Conservation (phyloP, 192 early-diverging fungal genomes). For the Paraglomus brasilianum region DNA sequence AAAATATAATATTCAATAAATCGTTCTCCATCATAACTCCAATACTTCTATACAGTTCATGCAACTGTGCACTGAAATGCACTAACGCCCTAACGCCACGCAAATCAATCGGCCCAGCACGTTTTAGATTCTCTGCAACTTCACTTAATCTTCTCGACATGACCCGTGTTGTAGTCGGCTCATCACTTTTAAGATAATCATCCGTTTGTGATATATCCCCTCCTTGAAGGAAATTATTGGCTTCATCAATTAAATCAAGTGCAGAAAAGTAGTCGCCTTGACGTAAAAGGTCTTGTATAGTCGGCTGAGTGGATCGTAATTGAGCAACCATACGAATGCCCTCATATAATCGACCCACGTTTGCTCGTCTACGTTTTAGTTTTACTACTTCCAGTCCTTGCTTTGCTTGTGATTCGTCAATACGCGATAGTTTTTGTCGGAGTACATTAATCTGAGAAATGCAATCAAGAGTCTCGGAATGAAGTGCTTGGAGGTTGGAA, state of each 20-base stretch:
- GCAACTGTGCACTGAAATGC: constrained; percentile 61
- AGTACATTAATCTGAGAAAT: constrained; percentile 84
- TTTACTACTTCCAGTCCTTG: constrained; percentile 84
- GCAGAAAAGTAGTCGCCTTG: constrained; percentile 88
- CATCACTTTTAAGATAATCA: constrained; percentile 37
- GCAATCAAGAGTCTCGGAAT: constrained; percentile 88
- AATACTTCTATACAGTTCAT: constrained; percentile 63
- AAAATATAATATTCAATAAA: constrained; percentile 60
- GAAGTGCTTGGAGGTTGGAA: constrained; percentile 87
- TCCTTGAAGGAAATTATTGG: constrained; percentile 57
- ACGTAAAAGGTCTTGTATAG: constrained; percentile 77
- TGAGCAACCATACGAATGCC: constrained; percentile 73
- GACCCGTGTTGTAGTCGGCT: constrained; percentile 27
- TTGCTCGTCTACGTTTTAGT: constrained; percentile 70
- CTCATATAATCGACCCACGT: constrained; percentile 66
- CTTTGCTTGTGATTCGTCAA: constrained; percentile 63
- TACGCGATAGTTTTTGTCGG: constrained; percentile 61
- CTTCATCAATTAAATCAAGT: constrained; percentile 85
- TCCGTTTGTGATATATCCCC: constrained; percentile 35
- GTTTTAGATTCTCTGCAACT: constrained; percentile 29
- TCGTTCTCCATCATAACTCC: constrained; percentile 75
- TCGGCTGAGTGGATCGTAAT: constrained; percentile 75
- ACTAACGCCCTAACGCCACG: constrained; percentile 57
- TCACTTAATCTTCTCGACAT: constrained; percentile 4
- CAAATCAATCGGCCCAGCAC: constrained; percentile 52